phyloP scores from a whole-genome alignment of 768 basidiomycete genomes.

The Tulasnella sp. region DNA sequence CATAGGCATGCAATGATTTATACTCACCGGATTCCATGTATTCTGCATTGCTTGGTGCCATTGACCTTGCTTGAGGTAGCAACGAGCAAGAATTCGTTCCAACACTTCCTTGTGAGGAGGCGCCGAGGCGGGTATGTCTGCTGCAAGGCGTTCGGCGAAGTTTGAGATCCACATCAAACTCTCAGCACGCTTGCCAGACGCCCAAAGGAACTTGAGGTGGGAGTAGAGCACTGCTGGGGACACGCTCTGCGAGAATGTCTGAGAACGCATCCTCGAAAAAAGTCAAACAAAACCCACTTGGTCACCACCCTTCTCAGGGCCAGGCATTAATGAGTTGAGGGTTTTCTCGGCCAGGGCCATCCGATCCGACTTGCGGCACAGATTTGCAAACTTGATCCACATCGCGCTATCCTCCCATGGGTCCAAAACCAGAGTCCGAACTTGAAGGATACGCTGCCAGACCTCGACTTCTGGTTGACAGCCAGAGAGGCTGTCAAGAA shows the following conservation, averaged over 20 bases:
- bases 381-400: slow-evolving; percentile 99
- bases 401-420: slow-evolving; percentile 94
- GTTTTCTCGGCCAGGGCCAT: slow-evolving; percentile 97
- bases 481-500: slow-evolving; percentile 70
- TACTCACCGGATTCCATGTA: slow-evolving; percentile 71
- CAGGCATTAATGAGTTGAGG: slow-evolving; percentile 84
- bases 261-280: neutral
- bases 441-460: slow-evolving; percentile 97
- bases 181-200: slow-evolving; percentile 73
- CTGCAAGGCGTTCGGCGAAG: slow-evolving; percentile 74
- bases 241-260: slow-evolving; percentile 55
- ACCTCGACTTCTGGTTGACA: slow-evolving; percentile 99
- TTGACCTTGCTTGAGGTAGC: slow-evolving; percentile 94
- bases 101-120: slow-evolving; percentile 52
- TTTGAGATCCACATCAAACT: slow-evolving; percentile 80
- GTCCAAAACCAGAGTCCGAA: slow-evolving; percentile 87
- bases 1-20: neutral
- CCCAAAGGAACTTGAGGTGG: slow-evolving; percentile 96
- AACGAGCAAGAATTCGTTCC: slow-evolving; percentile 88
- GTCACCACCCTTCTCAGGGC: slow-evolving; percentile 26
- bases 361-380: slow-evolving; percentile 93
- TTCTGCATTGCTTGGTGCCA: slow-evolving; percentile 86
- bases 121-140: slow-evolving; percentile 60
- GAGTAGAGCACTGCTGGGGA: slow-evolving; percentile 97
- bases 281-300: slow-evolving; percentile 40